These are phyloP conservation scores for Thamnidium elegans DNA, from an alignment of 192 early-diverging fungal genomes.

Conservation along the genomic window DNA sequence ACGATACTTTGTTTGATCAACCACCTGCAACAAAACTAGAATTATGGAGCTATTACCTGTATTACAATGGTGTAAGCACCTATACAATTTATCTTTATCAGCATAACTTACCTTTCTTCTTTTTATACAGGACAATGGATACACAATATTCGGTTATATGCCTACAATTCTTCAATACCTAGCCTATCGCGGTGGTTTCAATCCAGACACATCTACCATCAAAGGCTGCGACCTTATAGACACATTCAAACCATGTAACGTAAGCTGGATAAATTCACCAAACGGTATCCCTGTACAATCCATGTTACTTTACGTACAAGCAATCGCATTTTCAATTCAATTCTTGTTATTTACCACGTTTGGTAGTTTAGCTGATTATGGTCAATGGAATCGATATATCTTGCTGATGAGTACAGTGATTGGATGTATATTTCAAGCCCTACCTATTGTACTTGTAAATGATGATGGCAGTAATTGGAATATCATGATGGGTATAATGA, in stretches of 20 bases:
- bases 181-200: slow-evolving; percentile 8
- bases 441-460: slow-evolving; percentile 10
- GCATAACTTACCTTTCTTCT: neutral
- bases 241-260: slow-evolving; percentile 11
- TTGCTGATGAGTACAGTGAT: slow-evolving; percentile 22
- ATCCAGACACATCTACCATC: slow-evolving; percentile 5
- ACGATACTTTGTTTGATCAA: slow-evolving; percentile 1
- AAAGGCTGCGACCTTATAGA: slow-evolving; percentile 1
- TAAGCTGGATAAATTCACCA: neutral
- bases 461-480: neutral
- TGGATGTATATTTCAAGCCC: slow-evolving; percentile 25
- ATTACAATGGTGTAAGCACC: slow-evolving; percentile 34
- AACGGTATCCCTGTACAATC: slow-evolving; percentile 24
- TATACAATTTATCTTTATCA: no score
- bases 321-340: slow-evolving; percentile 32
- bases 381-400: slow-evolving; percentile 16
- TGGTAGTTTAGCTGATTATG: slow-evolving; percentile 34
- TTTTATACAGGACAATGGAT: slow-evolving; percentile 20
- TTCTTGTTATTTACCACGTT: slow-evolving; percentile 27
- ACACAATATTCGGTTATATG: slow-evolving; percentile 17
- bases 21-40: slow-evolving; percentile 24
- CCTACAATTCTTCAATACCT: slow-evolving; percentile 18
- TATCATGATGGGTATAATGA: slow-evolving; percentile 20
- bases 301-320: slow-evolving; percentile 32
- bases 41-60: slow-evolving; percentile 34